Evolutionary conservation across 768 basidiomycete species (phyloP).

Genomic region (Pholiota microspora): DNA sequence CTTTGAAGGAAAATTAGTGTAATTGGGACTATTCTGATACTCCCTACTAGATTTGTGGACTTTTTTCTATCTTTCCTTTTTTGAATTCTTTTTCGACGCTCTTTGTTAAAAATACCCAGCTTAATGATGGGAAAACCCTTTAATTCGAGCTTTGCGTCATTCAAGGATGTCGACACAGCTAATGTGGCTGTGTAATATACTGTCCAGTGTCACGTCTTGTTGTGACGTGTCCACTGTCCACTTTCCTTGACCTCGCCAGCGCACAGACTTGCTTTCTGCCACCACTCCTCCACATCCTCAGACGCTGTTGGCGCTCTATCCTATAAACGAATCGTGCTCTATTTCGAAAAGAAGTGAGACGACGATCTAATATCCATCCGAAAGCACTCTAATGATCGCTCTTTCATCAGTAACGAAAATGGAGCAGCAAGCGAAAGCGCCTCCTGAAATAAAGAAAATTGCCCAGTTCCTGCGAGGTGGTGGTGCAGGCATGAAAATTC

Average conservation of each 20-base stretch:
- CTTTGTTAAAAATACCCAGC: too few species aligned
- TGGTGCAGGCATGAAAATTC: constrained; percentile 83
- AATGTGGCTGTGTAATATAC: constrained; percentile 8
- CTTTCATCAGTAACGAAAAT: constrained; percentile 27
- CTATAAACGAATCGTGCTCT: too few species aligned
- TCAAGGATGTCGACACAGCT: too few species aligned
- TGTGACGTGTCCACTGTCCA: constrained; percentile 9
- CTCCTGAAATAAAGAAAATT: constrained; percentile 76
- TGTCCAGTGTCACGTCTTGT: constrained; percentile 4
- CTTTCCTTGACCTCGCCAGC: neutral
- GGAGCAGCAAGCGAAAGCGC: constrained; percentile 80
- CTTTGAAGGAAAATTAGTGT: too few species aligned
- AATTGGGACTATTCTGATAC: too few species aligned
- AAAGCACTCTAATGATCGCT: neutral
- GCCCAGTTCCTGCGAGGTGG: constrained; percentile 87
- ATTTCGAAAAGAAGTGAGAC: too few species aligned
- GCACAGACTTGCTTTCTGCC: constrained; percentile 4
- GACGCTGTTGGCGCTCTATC: constrained; percentile 1
- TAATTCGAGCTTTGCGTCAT: too few species aligned
- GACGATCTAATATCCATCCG: too few species aligned
- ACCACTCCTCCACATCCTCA: neutral
- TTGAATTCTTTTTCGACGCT: too few species aligned
- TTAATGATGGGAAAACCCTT: too few species aligned
- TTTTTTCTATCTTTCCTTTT: too few species aligned
- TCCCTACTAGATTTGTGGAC: too few species aligned